Evolutionary conservation across 148 eudicot genomes (phyloP), one percentile per base, ranked within the genome.

Genomic region (Diospyros lotus): DNA sequence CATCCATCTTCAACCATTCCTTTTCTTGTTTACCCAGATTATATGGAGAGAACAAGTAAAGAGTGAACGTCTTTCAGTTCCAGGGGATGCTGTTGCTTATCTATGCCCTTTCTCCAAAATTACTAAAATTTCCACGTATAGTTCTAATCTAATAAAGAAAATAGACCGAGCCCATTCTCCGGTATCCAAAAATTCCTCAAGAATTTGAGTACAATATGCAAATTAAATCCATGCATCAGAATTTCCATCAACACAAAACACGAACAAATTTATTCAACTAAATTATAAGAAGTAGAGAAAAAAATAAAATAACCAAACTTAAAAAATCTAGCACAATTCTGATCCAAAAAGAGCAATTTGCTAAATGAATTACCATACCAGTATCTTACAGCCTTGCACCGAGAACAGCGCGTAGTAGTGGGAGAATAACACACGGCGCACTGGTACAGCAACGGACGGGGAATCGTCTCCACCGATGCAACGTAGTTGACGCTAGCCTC

Each of bases 301-400:
- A 4, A 6, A 44, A 58, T 9, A 39, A 46, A 38, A 13, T 40
- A 73, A 50, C 59, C 66, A 51, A 48, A 73, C 58, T 39, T 13
- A 11, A 9, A 73, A 18, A 4, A 41, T 15, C 45, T 17, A 1
- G 2, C 14, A 2, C 6, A 46, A 67, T 52, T 69, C 4, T 7
- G 43, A 67, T 8, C 44, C 18, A 7, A 71, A 4, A 46, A 17
- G 7, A 5, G 9, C 9, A 65, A 44, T 28, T 48, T 44, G 28
- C 28, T 28, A 28, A 28, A 53, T 63, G 40, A 68, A 59, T 58
- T 14, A 58, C 2, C 85, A 80, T 87, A 93, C 96, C 98, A 93
- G 76, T 93, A 93, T 60, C 84, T 75, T 64, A 89, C 91, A 11
- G 90, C 75, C 80, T 91, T 93, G 85, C 98, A 93, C 82, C 83